These are phyloP conservation scores for Cryoendolithus antarcticus DNA, from an alignment of 2,329 filamentous ascomycete genomes.

Conservation along the genomic window DNA sequence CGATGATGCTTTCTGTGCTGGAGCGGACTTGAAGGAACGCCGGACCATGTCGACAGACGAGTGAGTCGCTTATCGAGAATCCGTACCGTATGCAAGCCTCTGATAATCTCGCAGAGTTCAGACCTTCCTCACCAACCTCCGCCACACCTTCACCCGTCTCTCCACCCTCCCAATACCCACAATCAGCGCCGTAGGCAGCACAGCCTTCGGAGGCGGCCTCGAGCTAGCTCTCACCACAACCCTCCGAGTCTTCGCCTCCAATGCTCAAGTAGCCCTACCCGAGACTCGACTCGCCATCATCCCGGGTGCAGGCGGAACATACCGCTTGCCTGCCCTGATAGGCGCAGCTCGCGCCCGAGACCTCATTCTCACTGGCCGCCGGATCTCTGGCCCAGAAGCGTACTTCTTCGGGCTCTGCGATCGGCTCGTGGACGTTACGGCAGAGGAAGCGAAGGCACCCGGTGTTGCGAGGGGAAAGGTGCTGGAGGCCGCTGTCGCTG, in stretches of 20 bases:
- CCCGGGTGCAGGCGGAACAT: slow-evolving; percentile 86
- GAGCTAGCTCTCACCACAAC: slow-evolving; percentile 84
- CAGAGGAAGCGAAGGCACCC: slow-evolving; percentile 40
- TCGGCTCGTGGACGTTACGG: slow-evolving; percentile 68
- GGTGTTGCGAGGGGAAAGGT: slow-evolving; percentile 53
- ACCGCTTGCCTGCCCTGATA: slow-evolving; percentile 70
- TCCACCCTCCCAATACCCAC: slow-evolving; percentile 73
- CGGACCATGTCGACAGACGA: slow-evolving; percentile 63
- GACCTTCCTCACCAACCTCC: slow-evolving; percentile 65
- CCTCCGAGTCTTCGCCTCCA: slow-evolving; percentile 75
- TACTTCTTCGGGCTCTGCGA: slow-evolving; percentile 87
- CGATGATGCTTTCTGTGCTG: slow-evolving; percentile 84
- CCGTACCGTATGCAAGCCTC: too few relatives aligned
- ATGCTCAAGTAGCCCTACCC: slow-evolving; percentile 67
- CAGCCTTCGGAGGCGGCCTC: slow-evolving; percentile 84
- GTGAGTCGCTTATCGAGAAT: slow-evolving; percentile 31
- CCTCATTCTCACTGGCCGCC: slow-evolving; percentile 78
- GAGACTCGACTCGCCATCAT: slow-evolving; percentile 91
- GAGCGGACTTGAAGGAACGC: slow-evolving; percentile 86
- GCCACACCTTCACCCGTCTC: slow-evolving; percentile 61
- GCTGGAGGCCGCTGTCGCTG: slow-evolving; percentile 60
- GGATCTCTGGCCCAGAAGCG: slow-evolving; percentile 70
- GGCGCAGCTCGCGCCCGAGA: slow-evolving; percentile 75
- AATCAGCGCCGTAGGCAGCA: slow-evolving; percentile 72
- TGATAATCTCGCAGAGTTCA: slow-evolving; percentile 46